phyloP scores from a whole-genome alignment of 2,329 filamentous ascomycete genomes.

The Neofusicoccum parvum region DNA sequence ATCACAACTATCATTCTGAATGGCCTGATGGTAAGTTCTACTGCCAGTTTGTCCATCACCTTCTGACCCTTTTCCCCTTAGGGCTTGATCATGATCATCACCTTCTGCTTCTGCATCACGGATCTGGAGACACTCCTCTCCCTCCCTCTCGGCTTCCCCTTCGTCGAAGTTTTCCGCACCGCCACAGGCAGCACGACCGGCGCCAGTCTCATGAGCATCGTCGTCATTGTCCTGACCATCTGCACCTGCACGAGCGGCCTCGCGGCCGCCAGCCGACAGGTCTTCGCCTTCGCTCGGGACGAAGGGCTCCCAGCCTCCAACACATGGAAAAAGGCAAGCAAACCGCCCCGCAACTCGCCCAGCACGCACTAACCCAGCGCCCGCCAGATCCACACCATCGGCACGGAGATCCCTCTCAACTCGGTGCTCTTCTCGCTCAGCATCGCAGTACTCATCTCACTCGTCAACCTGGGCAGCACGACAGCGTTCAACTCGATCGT shows the following conservation, averaged over 20 bases:
- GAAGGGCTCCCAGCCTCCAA: conserved; percentile 6
- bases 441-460: conserved; percentile 37
- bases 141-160: background rate
- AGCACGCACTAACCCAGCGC: background rate
- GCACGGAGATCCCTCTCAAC: conserved; percentile 18
- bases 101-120: conserved; percentile 24
- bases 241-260: conserved; percentile 21
- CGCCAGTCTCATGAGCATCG: conserved; percentile 15
- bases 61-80: background rate
- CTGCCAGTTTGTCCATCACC: background rate
- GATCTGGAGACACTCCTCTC: background rate
- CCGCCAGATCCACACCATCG: background rate
- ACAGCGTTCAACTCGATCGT: conserved; percentile 42
- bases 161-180: background rate
- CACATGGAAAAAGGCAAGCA: background rate
- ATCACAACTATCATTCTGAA: conserved; percentile 22
- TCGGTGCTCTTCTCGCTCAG: conserved; percentile 24
- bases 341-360: background rate
- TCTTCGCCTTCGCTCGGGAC: conserved; percentile 26
- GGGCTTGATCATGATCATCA: conserved; percentile 8
- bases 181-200: conserved; percentile 20
- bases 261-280: conserved; percentile 21
- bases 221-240: conserved; percentile 22
- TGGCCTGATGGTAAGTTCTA: background rate
- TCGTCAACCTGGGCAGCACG: conserved; percentile 50